Percentiles rank a stretch among this genome's conserved stretches.
Evolutionary conservation across 78 protist species (phyloP).

Genomic region (Dictyostelium firmibasis): DNA sequence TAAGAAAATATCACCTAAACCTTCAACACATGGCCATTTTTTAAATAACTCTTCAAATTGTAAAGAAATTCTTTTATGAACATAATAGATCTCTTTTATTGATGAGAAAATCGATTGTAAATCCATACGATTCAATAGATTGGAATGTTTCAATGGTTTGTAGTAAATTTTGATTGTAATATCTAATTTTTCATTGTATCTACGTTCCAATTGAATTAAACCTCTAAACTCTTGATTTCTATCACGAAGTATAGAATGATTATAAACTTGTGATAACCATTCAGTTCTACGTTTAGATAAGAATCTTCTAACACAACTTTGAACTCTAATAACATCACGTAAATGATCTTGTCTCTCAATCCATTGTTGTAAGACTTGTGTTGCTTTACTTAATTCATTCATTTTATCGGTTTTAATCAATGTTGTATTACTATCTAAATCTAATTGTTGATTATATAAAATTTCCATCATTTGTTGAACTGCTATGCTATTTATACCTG

Average conservation of each 20-base stretch:
- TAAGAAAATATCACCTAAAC: conserved; percentile 60
- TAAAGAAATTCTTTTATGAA: conserved; percentile 16
- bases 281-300: conserved; percentile 36
- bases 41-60: conserved; percentile 54
- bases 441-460: conserved; percentile 13
- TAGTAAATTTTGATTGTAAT: conserved; percentile 21
- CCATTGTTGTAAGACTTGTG: background rate
- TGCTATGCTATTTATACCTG: conserved; percentile 14
- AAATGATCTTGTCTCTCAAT: conserved; percentile 38
- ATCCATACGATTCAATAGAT: background rate
- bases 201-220: conserved; percentile 41
- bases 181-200: conserved; percentile 29
- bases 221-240: conserved; percentile 66
- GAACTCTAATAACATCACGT: conserved; percentile 50
- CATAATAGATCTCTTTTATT: conserved; percentile 42
- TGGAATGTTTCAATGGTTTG: conserved; percentile 9
- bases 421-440: conserved; percentile 18
- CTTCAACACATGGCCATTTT: conserved; percentile 59
- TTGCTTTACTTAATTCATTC: background rate
- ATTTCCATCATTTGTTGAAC: conserved; percentile 46
- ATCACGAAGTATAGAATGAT: conserved; percentile 30
- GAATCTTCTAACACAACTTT: conserved; percentile 72
- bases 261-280: conserved; percentile 43
- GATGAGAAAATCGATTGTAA: conserved; percentile 46
- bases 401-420: background rate